Base-by-base conservation (phyloP, 495 filamentous ascomycete genomes). In the Tuber magnatum region DNA sequence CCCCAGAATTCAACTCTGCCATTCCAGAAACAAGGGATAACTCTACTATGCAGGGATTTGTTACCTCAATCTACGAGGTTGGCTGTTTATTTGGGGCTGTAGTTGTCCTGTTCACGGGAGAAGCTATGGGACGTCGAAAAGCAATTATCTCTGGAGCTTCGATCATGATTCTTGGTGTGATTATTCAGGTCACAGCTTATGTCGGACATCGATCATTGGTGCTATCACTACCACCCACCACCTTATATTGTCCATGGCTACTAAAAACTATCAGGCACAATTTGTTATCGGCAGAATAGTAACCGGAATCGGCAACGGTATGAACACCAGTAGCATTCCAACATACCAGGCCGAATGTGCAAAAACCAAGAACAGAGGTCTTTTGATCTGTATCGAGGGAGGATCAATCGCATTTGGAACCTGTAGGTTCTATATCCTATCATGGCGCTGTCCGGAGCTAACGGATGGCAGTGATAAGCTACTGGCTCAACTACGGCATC, bases 361-460 rank as follows among this genome's bases (percentile, higher is more conserved):
- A 40, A 89, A 90, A 75, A 90, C 92, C 0, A 89, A 87, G 79
- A 94, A 94, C 83, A 88, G 92, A 78, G 93, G 92, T 74, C 88
- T 93, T 7, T 84, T 94, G 70, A 93, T 96, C 81, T 94, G 92
- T 84, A 93, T 94, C 73, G 91, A 94, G 80, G 93, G 93, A 77
- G 90, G 89, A 78, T 86, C 89, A 75, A 93, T 94, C 76, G 92
- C 92, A 65, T 92, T 94, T 73, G 92, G 92, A 69, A 90, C 88
- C 14, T 41, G 78, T 80, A 76, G 43, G 76, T 69, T 78, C 35
- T 14, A 4, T 28, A 71, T 73, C 51, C 10, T 41, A 28, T 22
- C 32, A 40, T n/a, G 20, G 10, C 56, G 12, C 56, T 65, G 18
- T 5, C 12, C 5, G 3, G 56, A 35, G 12, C 56, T 35, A 7